These are phyloP conservation scores for Irpex sp. DNA, from an alignment of 1,284 basidiomycete genomes.

Conservation along the genomic window DNA sequence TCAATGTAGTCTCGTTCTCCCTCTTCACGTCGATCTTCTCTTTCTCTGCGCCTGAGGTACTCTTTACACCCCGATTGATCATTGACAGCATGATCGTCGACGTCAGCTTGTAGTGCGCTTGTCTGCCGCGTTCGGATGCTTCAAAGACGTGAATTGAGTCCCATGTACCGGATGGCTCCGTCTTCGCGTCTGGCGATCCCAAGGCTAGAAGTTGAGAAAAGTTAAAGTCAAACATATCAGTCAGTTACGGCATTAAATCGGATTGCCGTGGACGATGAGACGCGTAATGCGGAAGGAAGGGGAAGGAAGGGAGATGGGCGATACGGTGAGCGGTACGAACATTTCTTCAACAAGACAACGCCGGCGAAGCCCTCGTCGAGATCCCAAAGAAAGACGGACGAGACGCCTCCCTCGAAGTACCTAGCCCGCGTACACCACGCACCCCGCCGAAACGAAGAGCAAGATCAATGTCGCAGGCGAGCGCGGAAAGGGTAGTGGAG, in stretches of 20 bases:
- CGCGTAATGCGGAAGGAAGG: background rate
- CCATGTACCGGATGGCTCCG: constrained; percentile 83
- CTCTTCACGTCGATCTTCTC: constrained; percentile 42
- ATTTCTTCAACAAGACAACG: constrained; percentile 94
- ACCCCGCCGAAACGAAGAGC: too few species aligned
- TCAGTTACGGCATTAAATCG: background rate
- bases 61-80: constrained; percentile 46
- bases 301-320: background rate
- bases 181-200: constrained; percentile 10
- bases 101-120: constrained; percentile 95
- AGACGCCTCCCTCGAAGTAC: constrained; percentile 96
- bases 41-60: constrained; percentile 29
- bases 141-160: constrained; percentile 99
- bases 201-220: background rate
- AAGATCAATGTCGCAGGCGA: too few species aligned
- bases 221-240: background rate
- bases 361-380: constrained; percentile 95
- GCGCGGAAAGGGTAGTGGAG: too few species aligned
- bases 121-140: constrained; percentile 82
- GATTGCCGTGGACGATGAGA: background rate
- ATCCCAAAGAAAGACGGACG: constrained; percentile 99
- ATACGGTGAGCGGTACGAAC: constrained; percentile 43
- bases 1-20: constrained; percentile 79
- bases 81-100: constrained; percentile 98
- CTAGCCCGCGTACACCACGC: constrained; percentile 31